A percentile compares a stretch with the other conserved stretches of the same genome.
Conservation (phyloP, 805 yeast genomes). For the Kazachstania viticola region DNA sequence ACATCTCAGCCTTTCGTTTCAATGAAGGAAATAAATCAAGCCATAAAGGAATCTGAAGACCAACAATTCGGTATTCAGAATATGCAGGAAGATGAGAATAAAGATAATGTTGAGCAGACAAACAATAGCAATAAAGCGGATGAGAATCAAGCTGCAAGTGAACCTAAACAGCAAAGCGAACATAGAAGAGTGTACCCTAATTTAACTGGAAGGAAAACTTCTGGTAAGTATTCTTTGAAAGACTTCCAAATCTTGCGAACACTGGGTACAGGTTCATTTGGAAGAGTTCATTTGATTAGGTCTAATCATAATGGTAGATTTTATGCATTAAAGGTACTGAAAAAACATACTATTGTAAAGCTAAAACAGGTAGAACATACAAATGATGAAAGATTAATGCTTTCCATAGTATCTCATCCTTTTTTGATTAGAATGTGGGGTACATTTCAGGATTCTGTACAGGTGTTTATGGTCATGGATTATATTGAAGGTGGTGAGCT, state of each 20-base stretch:
- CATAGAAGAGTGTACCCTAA: neutral
- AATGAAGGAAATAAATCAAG: neutral
- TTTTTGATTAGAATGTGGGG: slow-evolving; percentile 93
- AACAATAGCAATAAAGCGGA: too few species aligned
- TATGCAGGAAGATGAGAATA: too few species aligned
- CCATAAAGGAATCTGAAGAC: neutral
- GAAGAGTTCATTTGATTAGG: slow-evolving; percentile 80
- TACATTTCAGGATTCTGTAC: slow-evolving; percentile 75
- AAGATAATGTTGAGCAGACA: too few species aligned
- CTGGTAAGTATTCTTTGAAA: slow-evolving; percentile 65
- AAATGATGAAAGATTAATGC: slow-evolving; percentile 83
- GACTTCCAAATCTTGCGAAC: slow-evolving; percentile 82
- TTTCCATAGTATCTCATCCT: slow-evolving; percentile 77
- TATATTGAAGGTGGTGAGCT: slow-evolving; percentile 93
- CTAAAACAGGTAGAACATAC: slow-evolving; percentile 94
- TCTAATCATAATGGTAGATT: slow-evolving; percentile 80
- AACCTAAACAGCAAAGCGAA: neutral
- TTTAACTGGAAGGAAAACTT: slow-evolving; percentile 6
- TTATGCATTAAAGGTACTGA: slow-evolving; percentile 81
- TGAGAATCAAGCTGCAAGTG: too few species aligned
- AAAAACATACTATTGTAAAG: slow-evolving; percentile 77
- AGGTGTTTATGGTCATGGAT: slow-evolving; percentile 89
- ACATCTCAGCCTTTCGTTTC: neutral
- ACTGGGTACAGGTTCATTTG: slow-evolving; percentile 89
- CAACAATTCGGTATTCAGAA: too few species aligned